A percentile compares a stretch with the other conserved stretches of the same genome.
Evolutionary conservation across 2,329 filamentous ascomycete species (phyloP).

Genomic region (Diaporthe citrichinensis): DNA sequence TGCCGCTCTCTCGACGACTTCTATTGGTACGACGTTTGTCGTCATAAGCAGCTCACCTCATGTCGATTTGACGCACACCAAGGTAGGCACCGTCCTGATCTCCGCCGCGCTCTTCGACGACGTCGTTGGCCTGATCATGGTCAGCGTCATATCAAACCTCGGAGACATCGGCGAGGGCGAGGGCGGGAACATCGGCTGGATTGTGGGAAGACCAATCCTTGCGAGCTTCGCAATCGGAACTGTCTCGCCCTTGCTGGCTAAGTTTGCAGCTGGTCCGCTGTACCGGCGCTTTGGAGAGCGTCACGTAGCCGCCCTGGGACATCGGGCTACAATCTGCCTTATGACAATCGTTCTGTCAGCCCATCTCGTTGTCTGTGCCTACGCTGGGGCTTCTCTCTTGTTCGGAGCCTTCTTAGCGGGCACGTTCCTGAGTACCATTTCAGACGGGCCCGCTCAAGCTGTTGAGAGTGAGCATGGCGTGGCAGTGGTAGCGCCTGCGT

Average conservation of each 20-base stretch:
- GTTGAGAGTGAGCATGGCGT: constrained; percentile 53
- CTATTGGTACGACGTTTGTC: constrained; percentile 45
- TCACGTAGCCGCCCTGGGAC: constrained; percentile 51
- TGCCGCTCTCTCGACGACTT: constrained; percentile 37
- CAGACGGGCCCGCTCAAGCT: constrained; percentile 53
- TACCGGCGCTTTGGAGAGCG: constrained; percentile 52
- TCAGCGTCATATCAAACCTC: constrained; percentile 48
- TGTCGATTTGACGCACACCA: constrained; percentile 58
- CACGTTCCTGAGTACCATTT: constrained; percentile 53
- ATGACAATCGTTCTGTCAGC: constrained; percentile 51
- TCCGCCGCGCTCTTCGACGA: constrained; percentile 63
- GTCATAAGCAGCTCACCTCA: constrained; percentile 50
- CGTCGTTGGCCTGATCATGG: constrained; percentile 60
- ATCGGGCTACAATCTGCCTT: constrained; percentile 47
- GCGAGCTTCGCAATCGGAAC: constrained; percentile 54
- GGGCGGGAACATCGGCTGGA: constrained; percentile 51
- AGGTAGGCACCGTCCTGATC: constrained; percentile 59
- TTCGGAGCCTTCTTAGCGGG: constrained; percentile 58
- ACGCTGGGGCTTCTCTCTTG: constrained; percentile 54
- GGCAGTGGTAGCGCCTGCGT: constrained; percentile 53
- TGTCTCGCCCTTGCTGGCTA: constrained; percentile 52
- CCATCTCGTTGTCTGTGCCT: constrained; percentile 51
- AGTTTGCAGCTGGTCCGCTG: constrained; percentile 55
- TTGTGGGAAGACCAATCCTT: constrained; percentile 55
- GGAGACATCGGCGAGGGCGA: constrained; percentile 42